Evolutionary conservation across 2,329 filamentous ascomycete genomes (phyloP), one percentile per base, ranked within the genome.

Genomic region (Coleophoma crateriformis): DNA sequence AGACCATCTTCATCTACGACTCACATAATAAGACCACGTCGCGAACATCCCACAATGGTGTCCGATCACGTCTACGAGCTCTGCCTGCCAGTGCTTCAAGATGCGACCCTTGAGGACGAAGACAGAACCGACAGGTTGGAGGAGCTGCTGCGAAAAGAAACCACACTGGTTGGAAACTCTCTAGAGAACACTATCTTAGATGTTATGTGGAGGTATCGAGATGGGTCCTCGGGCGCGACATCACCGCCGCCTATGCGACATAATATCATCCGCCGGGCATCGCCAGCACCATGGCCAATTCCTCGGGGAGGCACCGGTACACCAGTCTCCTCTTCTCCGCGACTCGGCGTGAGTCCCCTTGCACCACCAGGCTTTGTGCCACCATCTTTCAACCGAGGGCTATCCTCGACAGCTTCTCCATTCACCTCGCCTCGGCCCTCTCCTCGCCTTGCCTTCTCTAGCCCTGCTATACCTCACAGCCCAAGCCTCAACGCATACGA

Each of bases 351-450:
- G 43, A 90, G 87, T 59, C 88, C 90, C n/a, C 81, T 90, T 43
- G 87, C 87, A 50, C 89, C 89, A 39, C 88, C 90, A 7, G 90
- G 90, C 57, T 90, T 95, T 63, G 81, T 89, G 38, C 87, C 88
- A 27, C 85, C 87, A 45, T 84, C 80, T 48, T 90, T 96, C 63
- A 78, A 77, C 54, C 83, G 91, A 59, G 82, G 85, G 52, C 91
- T 86, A 64, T 89, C 88, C 33, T 86, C 83, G 40, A 85, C 84
- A 33, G 88, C 84, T 11, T 97, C 92, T 35, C 94, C 94, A 1
- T 97, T 97, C 68, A 90, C 88, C 35, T 97, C 92, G 10, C 94
- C 94, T 32, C 86, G 91, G 46, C 91, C 94, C 12, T 97, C 92
- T 13, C 94, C 94, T 32, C 84, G 92, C 56, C 82, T 97, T 48